Conservation (phyloP, 176 grass and related monocot species). For the Poa annua region DNA sequence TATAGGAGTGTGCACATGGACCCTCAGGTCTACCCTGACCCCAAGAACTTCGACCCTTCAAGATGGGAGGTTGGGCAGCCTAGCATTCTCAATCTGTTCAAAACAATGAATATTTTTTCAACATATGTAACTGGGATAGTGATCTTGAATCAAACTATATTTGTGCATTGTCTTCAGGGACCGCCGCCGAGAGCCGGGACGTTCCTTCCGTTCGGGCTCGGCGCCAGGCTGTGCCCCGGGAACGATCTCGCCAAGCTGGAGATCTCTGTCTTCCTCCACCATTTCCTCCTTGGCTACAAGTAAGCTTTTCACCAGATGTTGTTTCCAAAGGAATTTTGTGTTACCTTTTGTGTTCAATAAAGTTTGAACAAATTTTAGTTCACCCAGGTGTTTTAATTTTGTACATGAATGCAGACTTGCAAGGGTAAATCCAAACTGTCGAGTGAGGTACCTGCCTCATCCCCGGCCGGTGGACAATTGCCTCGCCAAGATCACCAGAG, state of each 20-base stretch:
- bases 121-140: background rate
- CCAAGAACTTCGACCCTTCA: slow-evolving; percentile 75
- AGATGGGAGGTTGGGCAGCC: slow-evolving; percentile 74
- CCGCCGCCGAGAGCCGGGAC: slow-evolving; percentile 69
- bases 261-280: slow-evolving; percentile 95
- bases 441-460: slow-evolving; percentile 66
- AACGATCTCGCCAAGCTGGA: slow-evolving; percentile 94
- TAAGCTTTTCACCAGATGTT: slow-evolving; percentile 24
- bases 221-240: slow-evolving; percentile 74
- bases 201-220: slow-evolving; percentile 80
- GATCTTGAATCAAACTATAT: background rate
- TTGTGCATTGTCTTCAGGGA: slow-evolving; percentile 36
- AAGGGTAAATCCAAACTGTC: slow-evolving; percentile 59
- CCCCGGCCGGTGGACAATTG: slow-evolving; percentile 82
- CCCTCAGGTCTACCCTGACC: slow-evolving; percentile 70
- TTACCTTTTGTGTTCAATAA: background rate
- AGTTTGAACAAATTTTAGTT: background rate
- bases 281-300: slow-evolving; percentile 90
- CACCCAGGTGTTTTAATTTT: background rate
- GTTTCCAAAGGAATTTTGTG: background rate
- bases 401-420: slow-evolving; percentile 46
- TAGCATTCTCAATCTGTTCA: background rate
- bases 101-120: background rate
- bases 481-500: slow-evolving; percentile 64
- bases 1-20: slow-evolving; percentile 96